Conservation (phyloP, 225 moss, liverwort and hornwort genomes). For the Marchantia paleacea region DNA sequence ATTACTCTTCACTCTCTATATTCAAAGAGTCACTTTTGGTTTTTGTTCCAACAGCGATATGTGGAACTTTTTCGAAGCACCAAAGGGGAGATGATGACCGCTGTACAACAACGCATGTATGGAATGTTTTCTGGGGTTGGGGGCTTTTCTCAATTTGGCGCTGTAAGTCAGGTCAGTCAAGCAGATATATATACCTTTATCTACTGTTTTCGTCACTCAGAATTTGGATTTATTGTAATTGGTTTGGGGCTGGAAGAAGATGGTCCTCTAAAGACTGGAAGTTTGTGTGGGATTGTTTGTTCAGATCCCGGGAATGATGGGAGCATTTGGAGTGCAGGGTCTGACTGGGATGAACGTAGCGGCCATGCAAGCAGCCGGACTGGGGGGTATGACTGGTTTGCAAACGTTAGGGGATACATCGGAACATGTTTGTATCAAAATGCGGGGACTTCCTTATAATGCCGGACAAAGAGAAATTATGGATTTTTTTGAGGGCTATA, state of each 20-base stretch:
- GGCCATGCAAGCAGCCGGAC: conserved; percentile 94
- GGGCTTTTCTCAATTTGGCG: conserved; percentile 94
- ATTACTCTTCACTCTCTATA: not conserved
- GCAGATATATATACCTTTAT: not conserved
- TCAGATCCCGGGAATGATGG: conserved; percentile 99
- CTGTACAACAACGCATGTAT: conserved; percentile 99
- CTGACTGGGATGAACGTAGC: conserved; percentile 99
- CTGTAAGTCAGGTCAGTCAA: conserved; percentile 74
- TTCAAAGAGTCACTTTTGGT: not conserved
- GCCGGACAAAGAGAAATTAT: conserved; percentile 98
- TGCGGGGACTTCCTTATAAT: conserved; percentile 99
- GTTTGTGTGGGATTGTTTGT: conserved; percentile 47
- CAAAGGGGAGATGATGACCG: conserved; percentile 99
- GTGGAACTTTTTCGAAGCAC: conserved; percentile 99
- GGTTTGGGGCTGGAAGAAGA: not conserved
- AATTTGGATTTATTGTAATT: conserved; percentile 10
- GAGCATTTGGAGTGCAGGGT: conserved; percentile 98
- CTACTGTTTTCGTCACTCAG: not conserved
- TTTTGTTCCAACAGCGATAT: conserved; percentile 64
- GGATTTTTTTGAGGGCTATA: conserved; percentile 99
- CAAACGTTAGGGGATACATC: conserved; percentile 84
- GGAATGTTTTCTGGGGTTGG: conserved; percentile 98
- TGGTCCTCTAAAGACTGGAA: conserved; percentile 20
- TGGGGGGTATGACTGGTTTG: conserved; percentile 84
- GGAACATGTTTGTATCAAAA: conserved; percentile 98